Evolutionary conservation across 2,329 filamentous ascomycete species (phyloP), one percentile per base, ranked within the genome.

Genomic region (Falciphora oryzae): DNA sequence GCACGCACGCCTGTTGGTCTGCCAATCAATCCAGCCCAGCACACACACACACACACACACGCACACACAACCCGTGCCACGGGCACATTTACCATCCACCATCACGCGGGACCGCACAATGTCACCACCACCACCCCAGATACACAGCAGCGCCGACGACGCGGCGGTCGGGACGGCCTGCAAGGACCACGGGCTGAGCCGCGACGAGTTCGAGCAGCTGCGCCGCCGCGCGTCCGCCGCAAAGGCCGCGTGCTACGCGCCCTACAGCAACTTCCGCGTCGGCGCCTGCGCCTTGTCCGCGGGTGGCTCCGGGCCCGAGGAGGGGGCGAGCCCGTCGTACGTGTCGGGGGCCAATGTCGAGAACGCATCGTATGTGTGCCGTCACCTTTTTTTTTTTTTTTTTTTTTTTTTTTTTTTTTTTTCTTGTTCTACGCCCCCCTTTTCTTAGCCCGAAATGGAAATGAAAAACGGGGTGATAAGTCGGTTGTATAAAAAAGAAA

Each of bases 201-300:
- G 77, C 22, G 74, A 79, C 61, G 89, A 96, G 74, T 85, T 96
- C 73, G 74, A 80, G 66, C 79, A 81, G 57, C 84, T 97, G 61
- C 84, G 83, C 63, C 75, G 79, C 65, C 81, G 84, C 73, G 88
- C 89, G 69, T 80, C 85, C 63, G 85, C 85, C 7, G 92, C 93
- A 66, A 96, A 96, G 76, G 81, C 81, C 2, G 83, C 81, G 64
- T 93, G 94, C 50, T 97, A 98, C 79, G 96, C 93, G 85, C 93
- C 91, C 4, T 97, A 97, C 82, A 96, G 92, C 71, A 85, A 89
- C 66, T 99, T 98, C 82, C 91, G 89, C 68, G 95, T 99, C 67
- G 95, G 95, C 67, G 89, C 91, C 62, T 88, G 90, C 44, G 78
- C 98, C 66, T 62, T 61, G 14, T 65, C 65, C 62, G 70, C 66